A percentile compares a stretch with the other conserved stretches of the same genome.
Evolutionary conservation across 1,284 basidiomycete genomes (phyloP).

Genomic region (Fomitopsis pinicola): DNA sequence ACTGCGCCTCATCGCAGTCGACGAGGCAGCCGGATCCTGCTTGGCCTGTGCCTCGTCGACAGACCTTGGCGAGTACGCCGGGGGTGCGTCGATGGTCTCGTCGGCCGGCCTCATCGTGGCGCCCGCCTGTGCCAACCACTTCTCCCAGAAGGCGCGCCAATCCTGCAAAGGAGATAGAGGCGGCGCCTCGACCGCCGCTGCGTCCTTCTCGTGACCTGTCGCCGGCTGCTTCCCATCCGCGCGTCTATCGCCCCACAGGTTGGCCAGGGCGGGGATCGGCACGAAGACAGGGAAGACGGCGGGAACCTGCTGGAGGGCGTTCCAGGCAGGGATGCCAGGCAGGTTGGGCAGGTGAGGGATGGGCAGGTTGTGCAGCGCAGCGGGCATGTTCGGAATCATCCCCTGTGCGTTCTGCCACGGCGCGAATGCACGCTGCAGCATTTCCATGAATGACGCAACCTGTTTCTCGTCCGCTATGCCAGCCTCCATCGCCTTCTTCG

Average conservation of each 20-base stretch:
- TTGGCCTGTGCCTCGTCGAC: conserved; percentile 20
- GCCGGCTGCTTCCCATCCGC: conserved; percentile 29
- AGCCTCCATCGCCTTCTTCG: conserved; percentile 22
- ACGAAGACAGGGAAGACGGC: conserved; percentile 78
- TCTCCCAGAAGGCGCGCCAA: conserved; percentile 67
- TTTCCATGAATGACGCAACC: conserved; percentile 59
- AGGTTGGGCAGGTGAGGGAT: conserved; percentile 42
- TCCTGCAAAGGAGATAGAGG: conserved; percentile 50
- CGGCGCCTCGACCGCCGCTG: conserved; percentile 36
- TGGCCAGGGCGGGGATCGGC: conserved; percentile 64
- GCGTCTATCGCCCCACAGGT: conserved; percentile 50
- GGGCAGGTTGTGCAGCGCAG: conserved; percentile 36
- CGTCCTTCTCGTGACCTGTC: conserved; percentile 30
- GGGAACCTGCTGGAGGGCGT: conserved; percentile 63
- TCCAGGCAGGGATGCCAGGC: conserved; percentile 59
- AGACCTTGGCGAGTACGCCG: conserved; percentile 62
- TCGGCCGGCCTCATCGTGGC: conserved; percentile 43
- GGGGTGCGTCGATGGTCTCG: conserved; percentile 49
- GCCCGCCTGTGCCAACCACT: conserved; percentile 56
- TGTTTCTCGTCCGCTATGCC: conserved; percentile 36
- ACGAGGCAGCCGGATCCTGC: conserved; percentile 11
- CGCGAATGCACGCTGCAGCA: conserved; percentile 71
- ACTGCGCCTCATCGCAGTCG: conserved; percentile 13
- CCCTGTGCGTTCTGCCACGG: conserved; percentile 60
- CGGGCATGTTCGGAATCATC: conserved; percentile 50